These are phyloP conservation scores for Salix caprea DNA, from an alignment of 345 rosid genomes.

Conservation along the genomic window DNA sequence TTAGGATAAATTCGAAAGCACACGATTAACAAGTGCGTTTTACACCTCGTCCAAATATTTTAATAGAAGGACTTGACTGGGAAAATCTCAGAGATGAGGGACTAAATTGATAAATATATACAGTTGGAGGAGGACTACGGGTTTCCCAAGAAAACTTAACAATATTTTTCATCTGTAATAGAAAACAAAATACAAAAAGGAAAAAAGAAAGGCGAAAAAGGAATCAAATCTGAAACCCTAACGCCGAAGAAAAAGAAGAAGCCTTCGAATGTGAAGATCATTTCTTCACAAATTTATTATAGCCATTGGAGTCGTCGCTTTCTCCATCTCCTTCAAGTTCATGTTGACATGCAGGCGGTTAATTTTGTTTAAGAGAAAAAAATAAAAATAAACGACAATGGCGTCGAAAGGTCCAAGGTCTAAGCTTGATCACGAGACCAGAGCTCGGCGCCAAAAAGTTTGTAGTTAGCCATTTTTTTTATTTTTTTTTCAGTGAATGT, in stretches of 20 bases:
- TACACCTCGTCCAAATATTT: neutral
- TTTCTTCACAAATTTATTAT: neutral
- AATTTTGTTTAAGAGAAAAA: neutral
- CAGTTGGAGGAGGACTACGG: neutral
- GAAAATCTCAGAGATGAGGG: neutral
- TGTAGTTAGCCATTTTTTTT: neutral
- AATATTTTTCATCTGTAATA: neutral
- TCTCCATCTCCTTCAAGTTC: neutral
- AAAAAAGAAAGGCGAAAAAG: neutral
- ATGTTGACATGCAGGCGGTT: neutral
- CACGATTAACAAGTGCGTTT: no score
- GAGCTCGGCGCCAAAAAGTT: slow-evolving; percentile 91
- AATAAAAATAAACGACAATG: slow-evolving; percentile 22
- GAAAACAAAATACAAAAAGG: neutral
- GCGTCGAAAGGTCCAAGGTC: slow-evolving; percentile 64
- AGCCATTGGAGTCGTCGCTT: neutral
- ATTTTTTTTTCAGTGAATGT: neutral
- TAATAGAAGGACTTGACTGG: neutral
- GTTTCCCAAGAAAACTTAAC: neutral
- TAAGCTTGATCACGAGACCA: slow-evolving; percentile 74
- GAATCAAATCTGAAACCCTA: neutral
- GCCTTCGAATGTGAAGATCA: neutral
- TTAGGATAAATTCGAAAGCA: neutral
- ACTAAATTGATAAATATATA: neutral
- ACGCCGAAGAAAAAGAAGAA: neutral